Conservation (phyloP, 108 stramenopile genomes). For the Fragilaria crotonensis region DNA sequence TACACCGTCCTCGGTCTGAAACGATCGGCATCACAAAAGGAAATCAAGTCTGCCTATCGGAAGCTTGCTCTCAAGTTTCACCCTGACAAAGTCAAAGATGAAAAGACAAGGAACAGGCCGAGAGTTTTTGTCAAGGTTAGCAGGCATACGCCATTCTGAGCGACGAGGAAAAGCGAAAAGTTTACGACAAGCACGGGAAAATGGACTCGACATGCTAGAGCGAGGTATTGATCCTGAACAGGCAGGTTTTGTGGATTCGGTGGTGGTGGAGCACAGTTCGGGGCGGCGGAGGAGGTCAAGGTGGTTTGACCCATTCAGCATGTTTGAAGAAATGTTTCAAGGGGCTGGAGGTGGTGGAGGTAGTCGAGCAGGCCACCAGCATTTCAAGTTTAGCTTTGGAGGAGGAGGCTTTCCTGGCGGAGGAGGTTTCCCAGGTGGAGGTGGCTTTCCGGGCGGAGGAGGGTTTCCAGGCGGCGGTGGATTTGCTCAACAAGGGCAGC, state of each 20-base stretch:
- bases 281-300: slow-evolving; percentile 21
- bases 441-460: slow-evolving; percentile 21
- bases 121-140: slow-evolving; percentile 62
- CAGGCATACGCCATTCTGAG: slow-evolving; percentile 68
- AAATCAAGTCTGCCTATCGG: slow-evolving; percentile 61
- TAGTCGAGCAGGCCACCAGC: background rate
- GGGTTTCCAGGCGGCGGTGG: slow-evolving; percentile 20
- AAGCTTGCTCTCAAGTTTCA: slow-evolving; percentile 58
- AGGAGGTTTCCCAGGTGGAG: too few relatives aligned
- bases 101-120: slow-evolving; percentile 48
- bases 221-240: slow-evolving; percentile 61
- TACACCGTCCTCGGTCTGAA: slow-evolving; percentile 46
- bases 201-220: slow-evolving; percentile 64
- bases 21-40: slow-evolving; percentile 35
- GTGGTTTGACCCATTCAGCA: slow-evolving; percentile 49
- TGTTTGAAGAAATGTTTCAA: slow-evolving; percentile 36
- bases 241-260: slow-evolving; percentile 44
- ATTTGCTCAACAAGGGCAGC: slow-evolving; percentile 5
- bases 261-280: slow-evolving; percentile 31
- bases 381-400: slow-evolving; percentile 7
- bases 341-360: slow-evolving; percentile 3
- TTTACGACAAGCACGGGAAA: slow-evolving; percentile 80
- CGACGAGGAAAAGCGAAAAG: slow-evolving; percentile 75
- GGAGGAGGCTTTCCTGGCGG: slow-evolving; percentile 26
- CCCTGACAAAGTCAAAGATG: slow-evolving; percentile 65